Evolutionary conservation across 148 eudicot genomes (phyloP), one percentile per base, ranked within the genome.

Genomic region (Euryodendron excelsum): DNA sequence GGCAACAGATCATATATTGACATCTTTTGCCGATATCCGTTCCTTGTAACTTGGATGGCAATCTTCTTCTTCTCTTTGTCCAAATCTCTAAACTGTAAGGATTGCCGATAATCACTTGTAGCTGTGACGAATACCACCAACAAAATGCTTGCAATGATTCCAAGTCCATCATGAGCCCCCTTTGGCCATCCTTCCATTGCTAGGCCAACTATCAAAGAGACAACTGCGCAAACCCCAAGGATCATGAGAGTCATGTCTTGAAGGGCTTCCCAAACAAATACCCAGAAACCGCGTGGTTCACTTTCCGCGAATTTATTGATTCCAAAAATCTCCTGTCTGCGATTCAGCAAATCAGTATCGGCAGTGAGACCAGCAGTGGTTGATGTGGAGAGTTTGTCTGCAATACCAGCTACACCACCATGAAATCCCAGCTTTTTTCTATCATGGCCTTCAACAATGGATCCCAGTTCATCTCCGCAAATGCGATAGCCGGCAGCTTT

Each of bases 211-310:
- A 93, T 91, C 30, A 93, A 85, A 64, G 98, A 93, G 36, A 91
- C 90, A 78, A 93, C 77, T 18, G 98, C 98, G 56, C 98, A 93
- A 36, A 86, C 90, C 7, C 89, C 98, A 25, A 93, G 94, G 80
- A 93, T 92, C 98, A 93, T 93, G 69, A 93, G 87, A 21, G 98
- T 93, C 98, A 93, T 93, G 67, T 93, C 98, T 59, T 93, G 98
- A 76, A 93, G 94, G 13, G 98, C 96, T 86, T 93, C 98, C 91
- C 92, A 91, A 69, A 93, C 96, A 84, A 85, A 93, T 8, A 93
- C 78, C 94, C 91, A 93, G 74, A 91, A 93, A 78, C 93, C 89
- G 70, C 85, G 79, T 13, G 78, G 75, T 74, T 86, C 89, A 65
- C 80, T 73, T 78, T 93, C 98, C 48, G 90, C 83, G 84, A 93